Base-by-base conservation (phyloP, 1,139 yeast species). In the Taphrina pruni region DNA sequence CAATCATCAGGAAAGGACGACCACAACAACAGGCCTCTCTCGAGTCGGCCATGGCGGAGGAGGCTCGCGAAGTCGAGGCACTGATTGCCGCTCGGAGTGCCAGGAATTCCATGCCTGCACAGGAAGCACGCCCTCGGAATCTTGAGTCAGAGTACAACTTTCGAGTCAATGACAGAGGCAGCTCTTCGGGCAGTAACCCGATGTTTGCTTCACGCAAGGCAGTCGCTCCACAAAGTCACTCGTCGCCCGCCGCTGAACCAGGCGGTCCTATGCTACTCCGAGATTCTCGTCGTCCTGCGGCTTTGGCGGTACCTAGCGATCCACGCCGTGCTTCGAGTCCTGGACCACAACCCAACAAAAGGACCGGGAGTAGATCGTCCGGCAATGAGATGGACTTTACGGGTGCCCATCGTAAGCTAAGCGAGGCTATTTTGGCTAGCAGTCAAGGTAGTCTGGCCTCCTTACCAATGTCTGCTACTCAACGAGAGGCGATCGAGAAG, bases 401-500 rank as follows among this genome's bases (percentile, higher is more conserved):
- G 9, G 58, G 58, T 7, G 61, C 61, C 36, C 64, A 57, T 57
- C 56, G 77, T 7, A 72, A 74, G 7, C 72, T 76, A 43, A 73
- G 77, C 3, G 72, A 73, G 38, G 71, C 71, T 2, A 72, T 74
- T 11, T 52, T 75, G 60, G 64, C 72, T 11, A 73, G 70, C 41
- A 72, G 77, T 12, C 76, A 73, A 11, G 77, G 78, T 14, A 70
- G 73, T 1, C 70, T 76, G 9, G 78, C 75, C 6, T 66, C 58
- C 4, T 48, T 70, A 20, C 66, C 70, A n/a, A 70, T 73, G 46
- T 45, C 68, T 7, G 73, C 71, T 32, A 60, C 71, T 11, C 60
- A 54, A 48, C 21, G 61, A 6, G 67, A 64, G 35, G 60, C 60
- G 38, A 56, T 54, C 20, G 67, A 64, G 38, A 64, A 64, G 67